Evolutionary conservation across 305 asterid species (phyloP).

Genomic region (Ilex paraguariensis): DNA sequence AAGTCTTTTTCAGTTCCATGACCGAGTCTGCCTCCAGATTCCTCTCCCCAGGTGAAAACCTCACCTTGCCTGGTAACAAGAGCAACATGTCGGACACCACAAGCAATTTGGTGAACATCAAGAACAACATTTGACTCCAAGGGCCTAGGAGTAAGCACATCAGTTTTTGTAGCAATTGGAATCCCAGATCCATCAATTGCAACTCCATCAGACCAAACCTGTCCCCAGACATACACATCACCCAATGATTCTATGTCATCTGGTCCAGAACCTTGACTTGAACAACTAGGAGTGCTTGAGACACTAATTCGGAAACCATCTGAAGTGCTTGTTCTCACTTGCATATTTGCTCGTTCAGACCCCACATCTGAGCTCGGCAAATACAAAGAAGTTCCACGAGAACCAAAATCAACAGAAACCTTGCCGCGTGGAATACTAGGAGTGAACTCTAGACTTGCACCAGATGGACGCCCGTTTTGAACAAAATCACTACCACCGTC

Average conservation of each 20-base stretch:
- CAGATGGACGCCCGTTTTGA: conserved; percentile 41
- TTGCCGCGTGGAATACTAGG: conserved; percentile 47
- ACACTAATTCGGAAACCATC: conserved; percentile 94
- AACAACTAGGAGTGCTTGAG: conserved; percentile 90
- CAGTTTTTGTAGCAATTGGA: conserved; percentile 48
- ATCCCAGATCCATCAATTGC: conserved; percentile 50
- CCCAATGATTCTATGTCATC: conserved; percentile 94
- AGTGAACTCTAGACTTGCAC: conserved; percentile 46
- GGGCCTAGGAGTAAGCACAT: conserved; percentile 66
- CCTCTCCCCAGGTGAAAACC: conserved; percentile 96
- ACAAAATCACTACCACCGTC: conserved; percentile 36
- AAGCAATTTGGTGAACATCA: conserved; percentile 79
- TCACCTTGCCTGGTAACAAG: conserved; percentile 92
- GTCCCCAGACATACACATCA: conserved; percentile 94
- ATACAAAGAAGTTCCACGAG: conserved; percentile 22
- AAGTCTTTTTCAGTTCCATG: conserved; percentile 78
- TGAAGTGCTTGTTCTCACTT: conserved; percentile 66
- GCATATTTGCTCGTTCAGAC: conserved; percentile 72
- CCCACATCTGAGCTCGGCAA: conserved; percentile 73
- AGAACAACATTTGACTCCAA: conserved; percentile 75
- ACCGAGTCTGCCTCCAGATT: conserved; percentile 85
- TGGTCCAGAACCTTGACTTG: conserved; percentile 77
- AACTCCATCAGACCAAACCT: conserved; percentile 74
- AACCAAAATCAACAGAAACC: conserved; percentile 42
- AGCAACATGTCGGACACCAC: conserved; percentile 84